Conservation (phyloP, 2,329 filamentous ascomycete species). For the Calonectria hawksworthii region DNA sequence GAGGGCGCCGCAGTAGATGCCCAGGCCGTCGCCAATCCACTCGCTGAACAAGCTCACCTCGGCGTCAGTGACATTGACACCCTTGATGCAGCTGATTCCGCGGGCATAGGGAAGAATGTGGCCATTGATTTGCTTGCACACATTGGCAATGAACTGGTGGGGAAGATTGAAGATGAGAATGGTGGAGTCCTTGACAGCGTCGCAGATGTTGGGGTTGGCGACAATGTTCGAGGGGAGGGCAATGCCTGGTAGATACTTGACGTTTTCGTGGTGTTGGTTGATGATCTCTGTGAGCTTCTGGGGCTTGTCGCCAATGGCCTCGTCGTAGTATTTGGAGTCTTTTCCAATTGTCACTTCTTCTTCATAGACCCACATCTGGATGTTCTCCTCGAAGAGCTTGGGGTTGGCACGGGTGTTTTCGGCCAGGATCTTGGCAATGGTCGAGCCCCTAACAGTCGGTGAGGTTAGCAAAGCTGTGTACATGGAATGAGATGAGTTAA, state of each 20-base stretch:
- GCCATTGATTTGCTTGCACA: slow-evolving; percentile 87
- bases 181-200: slow-evolving; percentile 85
- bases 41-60: slow-evolving; percentile 94
- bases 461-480: neutral
- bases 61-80: slow-evolving; percentile 90
- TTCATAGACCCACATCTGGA: slow-evolving; percentile 99
- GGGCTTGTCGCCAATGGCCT: slow-evolving; percentile 72
- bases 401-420: slow-evolving; percentile 88
- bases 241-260: slow-evolving; percentile 97
- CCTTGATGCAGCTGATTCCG: slow-evolving; percentile 98
- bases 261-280: slow-evolving; percentile 94
- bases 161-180: slow-evolving; percentile 97
- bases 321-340: slow-evolving; percentile 80
- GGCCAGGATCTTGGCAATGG: slow-evolving; percentile 96
- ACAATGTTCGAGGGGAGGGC: slow-evolving; percentile 85
- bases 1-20: slow-evolving; percentile 96
- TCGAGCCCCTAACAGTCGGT: slow-evolving; percentile 80
- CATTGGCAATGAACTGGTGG: slow-evolving; percentile 93
- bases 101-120: slow-evolving; percentile 93
- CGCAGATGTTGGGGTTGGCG: slow-evolving; percentile 84
- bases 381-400: slow-evolving; percentile 86
- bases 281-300: slow-evolving; percentile 93
- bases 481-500: neutral
- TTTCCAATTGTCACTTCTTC: slow-evolving; percentile 84
- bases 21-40: slow-evolving; percentile 89